phyloP scores from a whole-genome alignment of 2,329 filamentous ascomycete species.

The Stenocarpella maydis region DNA sequence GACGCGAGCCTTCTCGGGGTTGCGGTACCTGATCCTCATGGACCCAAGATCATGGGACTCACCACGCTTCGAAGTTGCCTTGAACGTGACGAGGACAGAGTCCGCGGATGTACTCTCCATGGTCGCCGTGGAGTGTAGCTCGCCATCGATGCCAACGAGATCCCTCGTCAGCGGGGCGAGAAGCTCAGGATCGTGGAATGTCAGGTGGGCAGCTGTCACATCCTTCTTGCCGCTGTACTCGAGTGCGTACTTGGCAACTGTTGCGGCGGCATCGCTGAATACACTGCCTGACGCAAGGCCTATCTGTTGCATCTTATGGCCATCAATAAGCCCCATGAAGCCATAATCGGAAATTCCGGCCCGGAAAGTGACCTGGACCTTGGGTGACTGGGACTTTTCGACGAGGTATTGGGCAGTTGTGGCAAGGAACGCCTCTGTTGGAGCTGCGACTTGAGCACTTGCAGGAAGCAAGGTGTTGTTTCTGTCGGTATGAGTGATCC shows the following conservation, averaged over 20 bases:
- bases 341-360: constrained; percentile 26
- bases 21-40: constrained; percentile 25
- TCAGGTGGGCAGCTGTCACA: constrained; percentile 23
- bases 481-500: constrained; percentile 24
- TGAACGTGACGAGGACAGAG: constrained; percentile 27
- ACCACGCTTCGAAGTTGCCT: constrained; percentile 25
- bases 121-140: constrained; percentile 31
- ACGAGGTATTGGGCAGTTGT: constrained; percentile 29
- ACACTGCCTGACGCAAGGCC: constrained; percentile 31
- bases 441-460: too few species aligned
- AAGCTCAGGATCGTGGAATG: constrained; percentile 27
- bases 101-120: constrained; percentile 18
- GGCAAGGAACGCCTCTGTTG: not conserved
- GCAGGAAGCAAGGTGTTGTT: not conserved
- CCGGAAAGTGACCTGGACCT: constrained; percentile 31
- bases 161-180: constrained; percentile 29
- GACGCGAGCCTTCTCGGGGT: constrained; percentile 25
- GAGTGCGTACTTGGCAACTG: constrained; percentile 29
- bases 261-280: constrained; percentile 31
- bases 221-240: constrained; percentile 27
- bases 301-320: constrained; percentile 31
- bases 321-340: constrained; percentile 26
- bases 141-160: constrained; percentile 26
- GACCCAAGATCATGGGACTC: constrained; percentile 31
- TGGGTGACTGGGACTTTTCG: constrained; percentile 29